Percentiles rank a stretch among this genome's conserved stretches.
These are phyloP conservation scores for Entomortierella lignicola DNA, from an alignment of 192 early-diverging fungal species.

Conservation along the genomic window DNA sequence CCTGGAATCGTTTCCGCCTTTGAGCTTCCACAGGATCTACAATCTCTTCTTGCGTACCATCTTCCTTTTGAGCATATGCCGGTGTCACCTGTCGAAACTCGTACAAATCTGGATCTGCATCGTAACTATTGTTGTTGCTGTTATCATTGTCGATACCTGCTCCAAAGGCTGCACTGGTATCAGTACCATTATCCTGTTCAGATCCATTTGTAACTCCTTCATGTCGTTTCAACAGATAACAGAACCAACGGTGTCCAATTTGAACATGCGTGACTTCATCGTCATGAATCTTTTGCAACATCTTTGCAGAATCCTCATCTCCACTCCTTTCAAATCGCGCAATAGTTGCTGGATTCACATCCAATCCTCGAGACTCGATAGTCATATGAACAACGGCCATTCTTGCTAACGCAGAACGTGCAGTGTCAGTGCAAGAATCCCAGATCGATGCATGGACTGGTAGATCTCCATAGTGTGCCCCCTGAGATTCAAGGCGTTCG, in stretches of 20 bases:
- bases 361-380: constrained; percentile 75
- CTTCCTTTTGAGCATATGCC: constrained; percentile 32
- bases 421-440: constrained; percentile 74
- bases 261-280: constrained; percentile 60
- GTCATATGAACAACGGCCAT: constrained; percentile 77
- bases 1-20: constrained; percentile 46
- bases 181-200: no score
- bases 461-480: constrained; percentile 64
- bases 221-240: constrained; percentile 56
- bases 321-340: constrained; percentile 64
- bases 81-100: constrained; percentile 44
- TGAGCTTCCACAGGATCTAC: constrained; percentile 41
- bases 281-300: constrained; percentile 67
- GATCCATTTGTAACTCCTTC: constrained; percentile 24
- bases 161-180: constrained; percentile 9
- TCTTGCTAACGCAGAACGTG: constrained; percentile 57
- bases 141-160: background rate
- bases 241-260: constrained; percentile 71
- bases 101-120: constrained; percentile 32
- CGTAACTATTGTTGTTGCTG: constrained; percentile 8
- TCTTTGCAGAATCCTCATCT: constrained; percentile 64
- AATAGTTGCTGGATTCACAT: constrained; percentile 76
- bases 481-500: constrained; percentile 60
- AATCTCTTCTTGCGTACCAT: constrained; percentile 24
- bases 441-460: constrained; percentile 71